A percentile compares a stretch with the other conserved stretches of the same genome.
Evolutionary conservation across 176 grass and related monocot genomes (phyloP).

Genomic region (Triticum timopheevii): DNA sequence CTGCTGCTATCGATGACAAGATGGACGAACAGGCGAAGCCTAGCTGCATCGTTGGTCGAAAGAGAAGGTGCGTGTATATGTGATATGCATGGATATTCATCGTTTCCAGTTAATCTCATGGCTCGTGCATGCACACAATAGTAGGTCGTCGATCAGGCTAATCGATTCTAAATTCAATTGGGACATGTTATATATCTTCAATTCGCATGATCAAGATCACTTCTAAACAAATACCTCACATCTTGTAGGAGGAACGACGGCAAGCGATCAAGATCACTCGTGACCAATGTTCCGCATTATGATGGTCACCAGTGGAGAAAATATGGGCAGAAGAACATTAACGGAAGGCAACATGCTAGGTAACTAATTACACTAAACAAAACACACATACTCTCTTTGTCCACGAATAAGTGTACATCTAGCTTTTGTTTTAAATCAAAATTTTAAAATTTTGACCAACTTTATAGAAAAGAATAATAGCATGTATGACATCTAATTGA

Average conservation of each 20-base stretch:
- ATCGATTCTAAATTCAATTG: neutral
- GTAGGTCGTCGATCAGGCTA: neutral
- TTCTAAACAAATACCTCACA: neutral
- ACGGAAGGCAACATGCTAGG: slow-evolving; percentile 35
- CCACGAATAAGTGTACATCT: too few relatives aligned
- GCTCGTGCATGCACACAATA: neutral
- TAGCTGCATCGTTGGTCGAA: neutral
- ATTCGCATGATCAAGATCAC: neutral
- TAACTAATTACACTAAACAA: neutral
- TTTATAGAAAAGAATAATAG: too few relatives aligned
- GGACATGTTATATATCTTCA: neutral
- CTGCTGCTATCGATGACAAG: neutral
- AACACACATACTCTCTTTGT: neutral
- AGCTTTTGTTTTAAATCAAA: neutral
- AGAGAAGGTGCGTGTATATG: slow-evolving; percentile 1
- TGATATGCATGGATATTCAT: neutral
- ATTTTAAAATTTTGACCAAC: too few relatives aligned
- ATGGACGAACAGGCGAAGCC: neutral
- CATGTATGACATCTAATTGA: too few relatives aligned
- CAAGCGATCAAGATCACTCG: slow-evolving; percentile 9
- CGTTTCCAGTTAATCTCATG: neutral
- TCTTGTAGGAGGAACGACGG: slow-evolving; percentile 2
- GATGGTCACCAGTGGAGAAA: slow-evolving; percentile 56
- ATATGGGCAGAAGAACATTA: slow-evolving; percentile 55
- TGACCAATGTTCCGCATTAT: slow-evolving; percentile 29